Evolutionary conservation across 1,139 yeast species (phyloP), one percentile per base, ranked within the genome.

Genomic region (Candida sanyaensis): DNA sequence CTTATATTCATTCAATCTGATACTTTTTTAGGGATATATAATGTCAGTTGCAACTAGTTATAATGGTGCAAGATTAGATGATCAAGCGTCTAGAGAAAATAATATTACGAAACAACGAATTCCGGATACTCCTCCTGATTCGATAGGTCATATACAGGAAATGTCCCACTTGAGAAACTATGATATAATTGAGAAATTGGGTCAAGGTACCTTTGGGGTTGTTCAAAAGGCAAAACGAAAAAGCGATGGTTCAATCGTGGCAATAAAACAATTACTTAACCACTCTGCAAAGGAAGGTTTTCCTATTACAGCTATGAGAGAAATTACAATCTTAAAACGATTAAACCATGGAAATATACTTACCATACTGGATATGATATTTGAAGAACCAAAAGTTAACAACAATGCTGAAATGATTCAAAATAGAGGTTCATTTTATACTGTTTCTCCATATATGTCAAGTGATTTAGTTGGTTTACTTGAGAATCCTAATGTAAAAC

Each of bases 281-380:
- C 93, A 88, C 60, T 87, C 88, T 46, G 90, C 88, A 42, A 89
- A 88, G 58, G 97, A 91, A 57, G 93, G 96, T 31, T 91, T 93
- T 63, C 99, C 99, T 1, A 85, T 95, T 24, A 95, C 99, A 0
- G 97, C 99, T 4, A 80, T 92, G 68, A 77, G 99, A 54, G 99
- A 95, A 62, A 91, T 93, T 52, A 82, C 88, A 21, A 90, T 92
- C 21, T 73, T 95, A 63, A 90, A 89, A 63, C 77, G 78, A 50
- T 70, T 95, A 47, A 68, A 77, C 46, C 91, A 92, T 61, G 68
- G 72, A 30, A 89, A 95, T 63, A 80, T 93, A 27, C 74, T 95
- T 30, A 89, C 84, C 51, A 74, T 93, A 43, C 63, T 86, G n/a
- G 97, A 91, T 56, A 86, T 92, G 86, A 80, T 92, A 1, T 83